Evolutionary conservation across 352 stramenopile species (phyloP).

Genomic region (Pythium volutum): DNA sequence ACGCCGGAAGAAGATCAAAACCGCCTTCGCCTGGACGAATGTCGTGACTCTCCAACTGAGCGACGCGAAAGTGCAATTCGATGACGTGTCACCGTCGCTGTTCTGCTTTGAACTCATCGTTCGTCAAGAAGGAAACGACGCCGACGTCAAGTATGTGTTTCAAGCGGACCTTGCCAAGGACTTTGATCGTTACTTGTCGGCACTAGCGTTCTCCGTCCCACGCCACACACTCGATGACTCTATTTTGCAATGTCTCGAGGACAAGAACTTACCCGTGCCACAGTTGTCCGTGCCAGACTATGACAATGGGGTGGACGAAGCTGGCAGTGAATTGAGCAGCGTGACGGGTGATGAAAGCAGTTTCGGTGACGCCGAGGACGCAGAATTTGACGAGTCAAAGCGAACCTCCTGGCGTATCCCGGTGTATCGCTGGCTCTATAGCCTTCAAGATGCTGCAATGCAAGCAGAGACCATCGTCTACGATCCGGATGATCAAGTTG

Average conservation of each 20-base stretch:
- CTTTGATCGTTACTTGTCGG: conserved; percentile 75
- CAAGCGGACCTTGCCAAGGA: conserved; percentile 70
- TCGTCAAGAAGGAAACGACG: conserved; percentile 40
- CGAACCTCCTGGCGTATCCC: conserved; percentile 50
- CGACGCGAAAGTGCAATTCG: conserved; percentile 72
- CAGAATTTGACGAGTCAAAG: conserved; percentile 57
- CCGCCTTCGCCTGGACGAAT: conserved; percentile 66
- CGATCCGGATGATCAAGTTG: conserved; percentile 74
- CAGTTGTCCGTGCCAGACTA: conserved; percentile 32
- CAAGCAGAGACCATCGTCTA: conserved; percentile 64
- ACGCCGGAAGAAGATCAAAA: conserved; percentile 75
- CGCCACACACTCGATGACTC: conserved; percentile 58
- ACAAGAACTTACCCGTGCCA: conserved; percentile 61
- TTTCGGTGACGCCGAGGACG: conserved; percentile 73
- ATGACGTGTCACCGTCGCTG: conserved; percentile 77
- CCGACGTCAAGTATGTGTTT: conserved; percentile 77
- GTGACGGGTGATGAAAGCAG: conserved; percentile 81
- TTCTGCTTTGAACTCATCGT: conserved; percentile 81
- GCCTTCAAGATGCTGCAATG: conserved; percentile 70
- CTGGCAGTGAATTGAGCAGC: conserved; percentile 81
- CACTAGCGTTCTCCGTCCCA: conserved; percentile 67
- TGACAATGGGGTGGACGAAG: conserved; percentile 51
- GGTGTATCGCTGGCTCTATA: conserved; percentile 65
- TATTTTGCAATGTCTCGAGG: conserved; percentile 55
- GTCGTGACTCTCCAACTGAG: conserved; percentile 60